Percentiles rank a stretch among this genome's conserved stretches.
phyloP scores from a whole-genome alignment of 2,329 filamentous ascomycete genomes.

The Stachybotrys elegans region DNA sequence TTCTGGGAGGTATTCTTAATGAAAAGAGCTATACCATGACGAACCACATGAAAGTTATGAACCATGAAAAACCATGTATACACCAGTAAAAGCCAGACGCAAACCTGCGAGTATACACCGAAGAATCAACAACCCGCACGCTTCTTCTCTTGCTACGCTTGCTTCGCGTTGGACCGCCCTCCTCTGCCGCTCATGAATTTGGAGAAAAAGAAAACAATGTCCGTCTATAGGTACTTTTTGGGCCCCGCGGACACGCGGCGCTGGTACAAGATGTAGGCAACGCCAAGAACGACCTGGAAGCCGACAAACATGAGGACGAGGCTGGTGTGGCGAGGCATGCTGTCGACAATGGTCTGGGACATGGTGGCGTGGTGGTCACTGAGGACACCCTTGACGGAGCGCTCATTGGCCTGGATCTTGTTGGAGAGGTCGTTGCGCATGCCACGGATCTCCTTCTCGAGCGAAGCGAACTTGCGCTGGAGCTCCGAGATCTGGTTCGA shows the following conservation, averaged over 20 bases:
- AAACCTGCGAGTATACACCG: background rate
- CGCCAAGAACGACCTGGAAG: slow-evolving; percentile 67
- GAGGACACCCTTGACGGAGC: slow-evolving; percentile 47
- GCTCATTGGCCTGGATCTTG: slow-evolving; percentile 47
- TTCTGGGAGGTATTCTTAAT: too few relatives aligned
- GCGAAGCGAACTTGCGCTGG: slow-evolving; percentile 39
- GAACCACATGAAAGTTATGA: too few relatives aligned
- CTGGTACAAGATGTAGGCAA: slow-evolving; percentile 74
- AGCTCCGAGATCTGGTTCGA: slow-evolving; percentile 40
- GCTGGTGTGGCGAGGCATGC: slow-evolving; percentile 43
- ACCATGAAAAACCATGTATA: background rate
- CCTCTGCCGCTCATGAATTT: slow-evolving; percentile 12
- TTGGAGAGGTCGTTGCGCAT: slow-evolving; percentile 50
- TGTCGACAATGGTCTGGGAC: slow-evolving; percentile 41
- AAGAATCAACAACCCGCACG: background rate
- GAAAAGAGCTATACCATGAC: too few relatives aligned
- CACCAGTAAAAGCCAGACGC: background rate
- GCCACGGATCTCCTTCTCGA: slow-evolving; percentile 55
- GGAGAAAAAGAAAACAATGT: slow-evolving; percentile 16
- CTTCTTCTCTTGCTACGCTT: too few relatives aligned
- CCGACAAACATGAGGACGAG: slow-evolving; percentile 67
- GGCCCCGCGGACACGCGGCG: slow-evolving; percentile 66
- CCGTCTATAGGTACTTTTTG: slow-evolving; percentile 95
- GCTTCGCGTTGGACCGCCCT: too few relatives aligned
- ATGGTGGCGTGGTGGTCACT: slow-evolving; percentile 45